Evolutionary conservation across 306 rosid genomes (phyloP).

Genomic region (Glycyrrhiza uralensis): DNA sequence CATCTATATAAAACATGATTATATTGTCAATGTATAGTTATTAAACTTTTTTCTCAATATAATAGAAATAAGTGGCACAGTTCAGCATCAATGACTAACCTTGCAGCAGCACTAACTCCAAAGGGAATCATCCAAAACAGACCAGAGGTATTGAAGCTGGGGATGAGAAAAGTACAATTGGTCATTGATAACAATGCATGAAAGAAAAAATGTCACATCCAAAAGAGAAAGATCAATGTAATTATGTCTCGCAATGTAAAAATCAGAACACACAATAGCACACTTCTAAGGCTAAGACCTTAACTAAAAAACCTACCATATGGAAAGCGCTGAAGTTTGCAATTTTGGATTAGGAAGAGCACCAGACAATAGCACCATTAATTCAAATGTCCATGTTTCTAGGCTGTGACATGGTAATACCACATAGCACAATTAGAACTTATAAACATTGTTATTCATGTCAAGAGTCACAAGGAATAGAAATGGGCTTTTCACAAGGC

Average conservation of each 20-base stretch:
- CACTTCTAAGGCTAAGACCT: neutral
- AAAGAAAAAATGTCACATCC: neutral
- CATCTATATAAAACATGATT: no score
- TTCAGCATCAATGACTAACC: constrained; percentile 40
- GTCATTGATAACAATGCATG: neutral
- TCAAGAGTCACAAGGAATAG: neutral
- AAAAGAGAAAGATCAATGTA: neutral
- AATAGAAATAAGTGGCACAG: neutral
- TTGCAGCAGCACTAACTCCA: constrained; percentile 60
- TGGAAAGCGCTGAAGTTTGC: constrained; percentile 60
- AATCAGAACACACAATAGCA: neutral
- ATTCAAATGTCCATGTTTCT: constrained; percentile 51
- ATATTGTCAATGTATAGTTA: no score
- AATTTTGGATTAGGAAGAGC: constrained; percentile 57
- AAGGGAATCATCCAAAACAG: constrained; percentile 64
- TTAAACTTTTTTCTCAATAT: no score
- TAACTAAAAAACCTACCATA: constrained; percentile 33
- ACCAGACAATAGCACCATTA: constrained; percentile 51
- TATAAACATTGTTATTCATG: neutral
- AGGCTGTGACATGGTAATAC: constrained; percentile 28
- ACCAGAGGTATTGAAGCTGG: constrained; percentile 51
- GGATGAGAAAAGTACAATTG: neutral
- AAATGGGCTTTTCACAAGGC: neutral
- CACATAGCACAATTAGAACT: neutral
- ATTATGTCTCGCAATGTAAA: neutral